phyloP scores from a whole-genome alignment of 1,139 yeast species.

The Yamadazyma jaroonii region DNA sequence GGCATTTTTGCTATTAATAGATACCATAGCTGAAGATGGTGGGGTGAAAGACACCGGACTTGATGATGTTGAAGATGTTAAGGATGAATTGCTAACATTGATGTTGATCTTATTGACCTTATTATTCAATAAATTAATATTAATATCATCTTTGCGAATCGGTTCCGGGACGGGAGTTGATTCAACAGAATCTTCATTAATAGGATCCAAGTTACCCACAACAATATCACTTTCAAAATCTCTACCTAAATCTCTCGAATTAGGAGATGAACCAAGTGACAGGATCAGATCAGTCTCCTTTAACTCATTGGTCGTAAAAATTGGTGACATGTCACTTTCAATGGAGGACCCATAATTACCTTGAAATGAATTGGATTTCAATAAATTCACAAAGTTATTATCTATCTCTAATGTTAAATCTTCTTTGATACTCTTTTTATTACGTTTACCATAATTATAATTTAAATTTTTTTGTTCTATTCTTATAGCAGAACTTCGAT shows the following conservation, averaged over 20 bases:
- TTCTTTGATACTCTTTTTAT: constrained; percentile 5
- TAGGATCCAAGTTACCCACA: constrained; percentile 37
- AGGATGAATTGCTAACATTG: not conserved
- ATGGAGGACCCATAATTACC: constrained; percentile 29
- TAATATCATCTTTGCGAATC: constrained; percentile 1
- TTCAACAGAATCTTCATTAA: constrained; percentile 37
- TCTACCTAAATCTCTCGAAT: constrained; percentile 8
- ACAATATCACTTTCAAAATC: constrained; percentile 12
- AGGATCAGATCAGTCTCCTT: constrained; percentile 43
- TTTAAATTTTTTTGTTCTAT: constrained; percentile 12
- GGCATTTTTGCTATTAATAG: constrained; percentile 14
- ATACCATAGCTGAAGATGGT: constrained; percentile 25
- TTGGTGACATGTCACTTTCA: constrained; percentile 42
- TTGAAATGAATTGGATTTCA: constrained; percentile 15
- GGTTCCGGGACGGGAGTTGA: constrained; percentile 31
- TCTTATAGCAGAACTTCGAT: constrained; percentile 17
- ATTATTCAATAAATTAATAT: constrained; percentile 4
- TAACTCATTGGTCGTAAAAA: constrained; percentile 33
- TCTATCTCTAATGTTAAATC: constrained; percentile 40
- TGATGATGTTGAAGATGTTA: constrained; percentile 18
- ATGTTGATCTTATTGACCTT: constrained; percentile 1
- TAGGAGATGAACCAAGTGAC: constrained; percentile 23
- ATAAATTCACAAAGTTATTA: constrained; percentile 43
- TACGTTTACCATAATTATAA: constrained; percentile 6
- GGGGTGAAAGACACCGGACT: constrained; percentile 4